Evolutionary conservation across 208 protist species (phyloP).

Genomic region (Acanthamoeba culbertsoni): DNA sequence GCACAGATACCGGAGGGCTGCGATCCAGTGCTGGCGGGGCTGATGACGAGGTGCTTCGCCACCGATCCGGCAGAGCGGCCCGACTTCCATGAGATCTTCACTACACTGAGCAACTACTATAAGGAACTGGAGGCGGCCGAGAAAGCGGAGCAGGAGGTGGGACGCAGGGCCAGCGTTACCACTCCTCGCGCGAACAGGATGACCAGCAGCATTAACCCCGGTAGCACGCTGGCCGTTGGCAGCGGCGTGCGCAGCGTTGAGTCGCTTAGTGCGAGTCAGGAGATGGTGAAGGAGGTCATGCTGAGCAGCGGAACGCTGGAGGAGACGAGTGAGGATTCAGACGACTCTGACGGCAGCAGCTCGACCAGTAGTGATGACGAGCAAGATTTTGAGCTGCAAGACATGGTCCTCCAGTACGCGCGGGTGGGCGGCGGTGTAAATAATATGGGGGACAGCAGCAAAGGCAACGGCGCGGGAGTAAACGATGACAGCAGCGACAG

Average conservation of each 20-base stretch:
- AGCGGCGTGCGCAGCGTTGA: neutral
- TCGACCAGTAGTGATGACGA: neutral
- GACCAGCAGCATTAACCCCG: neutral
- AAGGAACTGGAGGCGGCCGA: neutral
- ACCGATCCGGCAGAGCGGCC: neutral
- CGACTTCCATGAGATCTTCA: neutral
- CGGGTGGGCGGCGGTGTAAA: too few relatives aligned
- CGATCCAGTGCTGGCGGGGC: neutral
- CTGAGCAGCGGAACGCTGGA: neutral
- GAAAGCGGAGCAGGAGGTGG: neutral
- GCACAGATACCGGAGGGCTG: neutral
- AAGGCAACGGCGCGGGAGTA: too few relatives aligned
- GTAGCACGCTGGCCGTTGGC: neutral
- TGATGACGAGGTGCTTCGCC: neutral
- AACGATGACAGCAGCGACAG: too few relatives aligned
- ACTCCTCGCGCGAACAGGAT: neutral
- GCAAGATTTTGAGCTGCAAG: neutral
- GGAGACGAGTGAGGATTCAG: neutral
- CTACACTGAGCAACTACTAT: neutral
- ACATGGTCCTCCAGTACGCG: neutral
- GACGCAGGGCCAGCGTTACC: too few relatives aligned
- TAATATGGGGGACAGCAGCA: too few relatives aligned
- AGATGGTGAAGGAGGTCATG: too few relatives aligned
- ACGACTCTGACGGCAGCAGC: neutral
- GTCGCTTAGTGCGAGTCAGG: neutral